Base-by-base conservation (phyloP, 352 stramenopile species). In the Peronospora destructor region DNA sequence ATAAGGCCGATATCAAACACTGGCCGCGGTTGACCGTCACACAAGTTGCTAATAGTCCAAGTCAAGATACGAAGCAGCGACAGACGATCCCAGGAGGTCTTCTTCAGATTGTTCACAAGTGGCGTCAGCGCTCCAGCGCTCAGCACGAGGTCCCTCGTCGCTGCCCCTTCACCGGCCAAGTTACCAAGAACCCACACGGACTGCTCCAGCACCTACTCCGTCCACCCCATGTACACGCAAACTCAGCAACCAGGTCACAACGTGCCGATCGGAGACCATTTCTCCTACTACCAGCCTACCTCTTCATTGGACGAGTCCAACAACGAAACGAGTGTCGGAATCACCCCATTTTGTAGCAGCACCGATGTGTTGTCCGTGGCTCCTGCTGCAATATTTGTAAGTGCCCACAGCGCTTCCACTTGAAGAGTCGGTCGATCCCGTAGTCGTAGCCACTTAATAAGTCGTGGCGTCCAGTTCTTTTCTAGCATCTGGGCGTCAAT, bases 351-450 rank as follows among this genome's bases (percentile, higher is more conserved):
- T 56, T 96, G 85, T n/a, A 96, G 66, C 45, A 97, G 59, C 49
- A 96, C 76, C 16, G 89, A 87, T 38, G 88, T 94, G 64, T 97
- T 93, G 55, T 97, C 88, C 33, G 85, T 94, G 4, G 84, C 84
- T 28, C 87, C 87, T 0, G 85, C 87, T 4, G 94, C 91, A 62
- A 98, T 97, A 68, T 97, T 98, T 6, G 93, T 98, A 11, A 98
- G 71, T 23, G 91, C 87, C 84, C 95, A 96, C 11, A 98, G 66
- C 45, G 93, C 88, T 68, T 98, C 94, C 17, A 97, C 84, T 69
- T 96, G 86, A 14, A 95, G 58, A 44, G 79, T 88, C 41, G 79
- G 80, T 41, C 76, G 76, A 55, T 93, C 83, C 6, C 79, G 65
- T 30, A 91, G 61, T 32, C 77, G 66, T 50, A 93, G 62, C 80